Evolutionary conservation across 805 yeast species (phyloP), one percentile per base, ranked within the genome.

Genomic region (Kodamaea nitidulidarum): DNA sequence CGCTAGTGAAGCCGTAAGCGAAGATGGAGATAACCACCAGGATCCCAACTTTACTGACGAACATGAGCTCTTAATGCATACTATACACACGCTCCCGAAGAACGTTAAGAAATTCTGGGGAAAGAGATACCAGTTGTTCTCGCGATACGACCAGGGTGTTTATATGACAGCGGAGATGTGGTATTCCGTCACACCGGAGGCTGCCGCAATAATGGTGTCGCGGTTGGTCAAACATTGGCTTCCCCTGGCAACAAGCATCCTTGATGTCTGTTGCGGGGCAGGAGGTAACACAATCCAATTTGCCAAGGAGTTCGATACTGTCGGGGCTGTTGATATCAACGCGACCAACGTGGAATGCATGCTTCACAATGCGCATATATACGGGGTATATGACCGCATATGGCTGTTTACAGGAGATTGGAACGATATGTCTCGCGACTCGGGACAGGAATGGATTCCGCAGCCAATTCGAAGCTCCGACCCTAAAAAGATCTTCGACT

Each of bases 131-230:
- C 54, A 55, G 11, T 55, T 88, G 7, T 88, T 88, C 55, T 63
- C 77, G 4, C 66, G 61, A 45, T 84, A 70, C 48, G 87, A 85
- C 51, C 73, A 78, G 5, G 91, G 93, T 0, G 70, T 88, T 1
- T 68, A 69, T 38, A 67, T 90, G 65, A 82, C 84, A 1, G 65
- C 75, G 11, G 93, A 83, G 53, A 68, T 88, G 36, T 85, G 95
- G 93, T 90, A 71, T 58, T 81, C 91, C 40, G 95, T 88, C 4
- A 90, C 98, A 0, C 90, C 95, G 0, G 97, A 90, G 52, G 51
- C 57, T 1, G 63, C 85, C 1, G 93, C 96, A 1, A 60, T 63
- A 4, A 78, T 77, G 49, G 59, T 73, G 0, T 83, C 88, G 0
- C 67, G 71, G 39, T 71, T 77, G 41, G 59, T 81, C 12, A 58